Evolutionary conservation across 805 yeast genomes (phyloP).

Genomic region (Sugiyamaella chiloensis): DNA sequence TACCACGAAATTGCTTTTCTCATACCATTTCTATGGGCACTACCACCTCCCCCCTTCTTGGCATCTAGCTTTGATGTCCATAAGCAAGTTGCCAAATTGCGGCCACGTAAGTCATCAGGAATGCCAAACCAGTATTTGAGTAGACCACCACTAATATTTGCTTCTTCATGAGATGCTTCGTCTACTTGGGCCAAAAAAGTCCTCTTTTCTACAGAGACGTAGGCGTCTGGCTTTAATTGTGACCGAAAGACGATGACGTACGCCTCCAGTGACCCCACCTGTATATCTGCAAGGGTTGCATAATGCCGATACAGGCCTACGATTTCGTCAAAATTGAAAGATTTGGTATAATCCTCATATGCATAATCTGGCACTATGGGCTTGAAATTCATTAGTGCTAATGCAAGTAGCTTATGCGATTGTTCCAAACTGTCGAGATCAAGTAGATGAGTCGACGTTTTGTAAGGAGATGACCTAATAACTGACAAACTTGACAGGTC

Average conservation of each 20-base stretch:
- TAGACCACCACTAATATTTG: constrained; percentile 38
- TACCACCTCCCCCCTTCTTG: constrained; percentile 36
- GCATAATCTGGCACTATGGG: constrained; percentile 29
- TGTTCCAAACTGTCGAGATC: constrained; percentile 27
- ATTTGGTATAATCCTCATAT: constrained; percentile 25
- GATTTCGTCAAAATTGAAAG: constrained; percentile 34
- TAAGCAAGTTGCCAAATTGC: constrained; percentile 42
- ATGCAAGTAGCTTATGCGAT: constrained; percentile 30
- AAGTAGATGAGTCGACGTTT: constrained; percentile 31
- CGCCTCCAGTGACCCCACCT: constrained; percentile 21
- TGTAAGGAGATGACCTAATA: constrained; percentile 36
- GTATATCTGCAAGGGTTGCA: background rate
- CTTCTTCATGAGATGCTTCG: constrained; percentile 37
- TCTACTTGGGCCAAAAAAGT: constrained; percentile 33
- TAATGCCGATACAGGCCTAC: constrained; percentile 20
- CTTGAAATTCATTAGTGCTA: constrained; percentile 34
- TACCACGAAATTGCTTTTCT: constrained; percentile 35
- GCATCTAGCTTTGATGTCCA: constrained; percentile 37
- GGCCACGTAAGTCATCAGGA: constrained; percentile 35
- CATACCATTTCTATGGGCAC: constrained; percentile 36
- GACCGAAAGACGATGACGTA: constrained; percentile 40
- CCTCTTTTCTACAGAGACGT: constrained; percentile 29
- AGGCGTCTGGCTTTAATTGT: constrained; percentile 31
- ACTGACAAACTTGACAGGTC: background rate
- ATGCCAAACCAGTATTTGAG: constrained; percentile 42